These are phyloP conservation scores for Aspergillus spinulosporus DNA, from an alignment of 2,329 filamentous ascomycete genomes.

Conservation along the genomic window DNA sequence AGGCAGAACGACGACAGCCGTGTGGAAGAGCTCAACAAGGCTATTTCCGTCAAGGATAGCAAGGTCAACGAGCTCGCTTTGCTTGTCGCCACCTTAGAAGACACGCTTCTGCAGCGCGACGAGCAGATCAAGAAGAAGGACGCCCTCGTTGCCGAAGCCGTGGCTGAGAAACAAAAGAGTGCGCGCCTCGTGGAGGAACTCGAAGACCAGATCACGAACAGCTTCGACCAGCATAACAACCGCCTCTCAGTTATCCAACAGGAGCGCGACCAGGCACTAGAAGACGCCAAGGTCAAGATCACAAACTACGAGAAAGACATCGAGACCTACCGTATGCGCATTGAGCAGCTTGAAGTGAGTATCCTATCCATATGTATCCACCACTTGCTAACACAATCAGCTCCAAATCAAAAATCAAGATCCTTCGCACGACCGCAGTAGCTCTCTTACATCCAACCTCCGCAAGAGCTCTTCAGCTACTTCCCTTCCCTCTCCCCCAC, in stretches of 20 bases:
- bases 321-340: constrained; percentile 54
- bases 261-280: constrained; percentile 71
- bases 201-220: constrained; percentile 91
- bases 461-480: constrained; percentile 82
- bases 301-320: constrained; percentile 66
- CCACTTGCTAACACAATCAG: constrained; percentile 27
- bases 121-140: constrained; percentile 50
- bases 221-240: constrained; percentile 94
- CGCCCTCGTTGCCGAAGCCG: constrained; percentile 51
- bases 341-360: constrained; percentile 74
- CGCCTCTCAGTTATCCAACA: constrained; percentile 78
- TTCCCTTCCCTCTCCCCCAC: constrained; percentile 88
- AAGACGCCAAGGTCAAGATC: constrained; percentile 71
- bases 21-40: constrained; percentile 41
- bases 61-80: constrained; percentile 57
- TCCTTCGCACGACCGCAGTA: constrained; percentile 54
- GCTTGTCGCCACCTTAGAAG: constrained; percentile 49
- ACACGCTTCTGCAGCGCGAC: constrained; percentile 47
- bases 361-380: neutral
- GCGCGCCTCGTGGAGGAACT: constrained; percentile 90
- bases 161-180: constrained; percentile 80
- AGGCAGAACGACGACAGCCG: constrained; percentile 39
- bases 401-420: constrained; percentile 47
- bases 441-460: constrained; percentile 66
- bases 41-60: constrained; percentile 49